These are phyloP conservation scores for Spatholobus suberectus DNA, from an alignment of 306 rosid species.

Conservation along the genomic window DNA sequence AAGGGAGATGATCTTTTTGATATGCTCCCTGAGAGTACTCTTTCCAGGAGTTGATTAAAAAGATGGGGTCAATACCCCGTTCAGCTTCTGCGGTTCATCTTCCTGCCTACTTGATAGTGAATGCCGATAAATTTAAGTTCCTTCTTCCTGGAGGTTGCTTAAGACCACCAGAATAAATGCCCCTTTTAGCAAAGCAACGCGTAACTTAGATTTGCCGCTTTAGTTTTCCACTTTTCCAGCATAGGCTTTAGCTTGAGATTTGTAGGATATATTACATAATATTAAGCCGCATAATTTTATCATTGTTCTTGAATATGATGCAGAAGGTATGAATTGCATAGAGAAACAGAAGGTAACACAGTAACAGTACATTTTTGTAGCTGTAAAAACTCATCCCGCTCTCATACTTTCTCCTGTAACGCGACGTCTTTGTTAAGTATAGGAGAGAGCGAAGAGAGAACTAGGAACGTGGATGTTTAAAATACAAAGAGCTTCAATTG, in stretches of 20 bases:
- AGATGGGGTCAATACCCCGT: slow-evolving; percentile 84
- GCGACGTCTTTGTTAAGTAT: neutral
- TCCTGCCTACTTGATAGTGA: slow-evolving; percentile 78
- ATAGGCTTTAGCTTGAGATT: slow-evolving; percentile 22
- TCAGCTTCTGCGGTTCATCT: slow-evolving; percentile 91
- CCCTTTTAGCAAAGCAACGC: neutral
- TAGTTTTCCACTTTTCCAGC: neutral
- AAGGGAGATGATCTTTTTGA: slow-evolving; percentile 77
- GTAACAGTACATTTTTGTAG: neutral
- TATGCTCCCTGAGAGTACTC: slow-evolving; percentile 93
- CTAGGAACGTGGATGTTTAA: neutral
- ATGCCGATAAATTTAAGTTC: slow-evolving; percentile 76
- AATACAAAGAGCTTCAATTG: neutral
- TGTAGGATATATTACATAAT: slow-evolving; percentile 20
- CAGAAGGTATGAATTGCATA: neutral
- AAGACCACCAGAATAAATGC: slow-evolving; percentile 51
- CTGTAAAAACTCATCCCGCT: neutral
- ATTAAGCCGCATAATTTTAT: neutral
- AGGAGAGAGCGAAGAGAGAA: neutral
- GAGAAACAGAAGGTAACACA: neutral
- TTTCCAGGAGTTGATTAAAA: slow-evolving; percentile 76
- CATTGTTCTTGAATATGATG: slow-evolving; percentile 15
- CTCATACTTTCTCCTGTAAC: neutral
- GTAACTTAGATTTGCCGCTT: neutral
- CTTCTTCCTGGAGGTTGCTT: slow-evolving; percentile 97